Evolutionary conservation across 441 rosid species (phyloP), one percentile per base, ranked within the genome.

Genomic region (Euphorbia corollata): DNA sequence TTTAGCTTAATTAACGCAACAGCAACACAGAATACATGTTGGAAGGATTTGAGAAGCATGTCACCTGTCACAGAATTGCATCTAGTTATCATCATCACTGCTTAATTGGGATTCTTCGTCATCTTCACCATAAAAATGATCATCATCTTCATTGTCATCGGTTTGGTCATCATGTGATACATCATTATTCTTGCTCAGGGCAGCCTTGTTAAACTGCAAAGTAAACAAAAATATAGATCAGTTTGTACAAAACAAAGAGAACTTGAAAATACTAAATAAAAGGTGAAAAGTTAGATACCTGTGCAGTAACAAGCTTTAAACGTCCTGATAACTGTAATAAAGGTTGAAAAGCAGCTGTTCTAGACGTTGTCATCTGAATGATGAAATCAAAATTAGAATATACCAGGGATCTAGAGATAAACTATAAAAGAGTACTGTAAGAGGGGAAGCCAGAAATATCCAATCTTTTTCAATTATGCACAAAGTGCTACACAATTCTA

Each of bases 281-380:
- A 23, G 3, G 59, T 8, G 61, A 67, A 53, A 73, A 73, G 61
- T 59, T 71, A 34, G 48, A 57, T 59, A 92, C 88, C 98, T 90
- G 91, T 18, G 92, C 84, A 54, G 80, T 84, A 68, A 87, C 80
- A 69, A 92, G 95, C 72, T 88, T 89, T 68, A 86, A 80, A 68
- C 89, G 89, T n/a, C 99, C 96, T 41, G 87, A 77, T 72, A 87
- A 79, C 71, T 83, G 90, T 41, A 92, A 75, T 69, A 86, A 80
- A 68, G 87, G 85, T 79, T 85, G 87, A 80, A 86, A 60, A 71
- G 88, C 82, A 15, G 43, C 70, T 70, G 82, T 87, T 77, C 97
- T 84, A 72, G 86, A 74, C 75, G 76, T 81, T 39, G 81, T 77
- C 58, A 80, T 81, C 97, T 88, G 78, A 36, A 69, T 65, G 63